Evolutionary conservation across 805 yeast genomes (phyloP).

Genomic region (Brettanomyces anomalus): DNA sequence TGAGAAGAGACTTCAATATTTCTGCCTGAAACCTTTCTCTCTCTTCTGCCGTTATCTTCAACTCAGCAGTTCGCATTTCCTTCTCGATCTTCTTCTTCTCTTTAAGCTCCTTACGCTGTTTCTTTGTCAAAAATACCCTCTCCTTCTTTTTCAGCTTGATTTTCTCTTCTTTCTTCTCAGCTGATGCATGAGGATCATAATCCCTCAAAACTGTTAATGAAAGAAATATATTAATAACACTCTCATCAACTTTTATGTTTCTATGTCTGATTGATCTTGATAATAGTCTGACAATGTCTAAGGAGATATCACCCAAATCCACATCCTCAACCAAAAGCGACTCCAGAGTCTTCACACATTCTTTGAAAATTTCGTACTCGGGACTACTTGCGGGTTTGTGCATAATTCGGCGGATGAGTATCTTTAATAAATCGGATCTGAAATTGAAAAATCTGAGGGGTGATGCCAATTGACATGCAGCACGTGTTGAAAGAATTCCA

Average conservation of each 20-base stretch:
- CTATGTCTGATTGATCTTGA: constrained; percentile 65
- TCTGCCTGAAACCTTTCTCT: constrained; percentile 81
- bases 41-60: constrained; percentile 78
- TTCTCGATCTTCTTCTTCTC: constrained; percentile 83
- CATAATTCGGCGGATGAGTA: constrained; percentile 59
- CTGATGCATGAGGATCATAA: constrained; percentile 51
- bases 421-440: constrained; percentile 61
- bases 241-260: constrained; percentile 74
- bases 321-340: constrained; percentile 66
- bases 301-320: constrained; percentile 70
- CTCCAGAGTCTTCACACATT: constrained; percentile 59
- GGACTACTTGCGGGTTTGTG: constrained; percentile 43
- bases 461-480: constrained; percentile 69
- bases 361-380: constrained; percentile 42
- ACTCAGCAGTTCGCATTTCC: constrained; percentile 82
- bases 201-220: constrained; percentile 59
- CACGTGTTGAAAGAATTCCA: constrained; percentile 58
- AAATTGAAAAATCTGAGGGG: constrained; percentile 73
- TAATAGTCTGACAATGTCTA: constrained; percentile 61
- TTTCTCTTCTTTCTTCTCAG: constrained; percentile 34
- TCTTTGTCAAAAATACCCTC: constrained; percentile 83
- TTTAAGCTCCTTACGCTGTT: constrained; percentile 78
- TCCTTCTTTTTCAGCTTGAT: constrained; percentile 71
- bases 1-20: constrained; percentile 62
- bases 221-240: constrained; percentile 63